Conservation (phyloP, 2,329 filamentous ascomycete species). For the Amesomyces nigricolor region DNA sequence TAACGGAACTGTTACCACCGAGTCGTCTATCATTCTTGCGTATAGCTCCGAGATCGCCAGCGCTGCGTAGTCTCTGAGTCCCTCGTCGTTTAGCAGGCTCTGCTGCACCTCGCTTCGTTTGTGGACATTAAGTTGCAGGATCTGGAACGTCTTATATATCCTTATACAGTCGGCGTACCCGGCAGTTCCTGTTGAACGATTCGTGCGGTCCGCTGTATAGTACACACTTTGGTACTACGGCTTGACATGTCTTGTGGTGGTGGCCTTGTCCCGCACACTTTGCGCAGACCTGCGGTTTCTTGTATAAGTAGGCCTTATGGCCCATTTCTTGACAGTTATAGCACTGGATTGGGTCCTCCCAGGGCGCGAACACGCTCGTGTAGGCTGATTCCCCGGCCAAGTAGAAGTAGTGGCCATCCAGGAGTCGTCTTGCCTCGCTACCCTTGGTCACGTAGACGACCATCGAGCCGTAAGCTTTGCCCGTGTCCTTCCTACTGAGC, state of each 20-base stretch:
- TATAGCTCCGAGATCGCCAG: no score
- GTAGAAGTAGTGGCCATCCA: background rate
- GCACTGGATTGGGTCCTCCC: background rate
- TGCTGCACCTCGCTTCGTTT: no score
- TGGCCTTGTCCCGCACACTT: background rate
- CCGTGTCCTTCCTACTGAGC: no score
- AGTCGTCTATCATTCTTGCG: no score
- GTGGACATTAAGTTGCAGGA: no score
- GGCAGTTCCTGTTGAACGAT: no score
- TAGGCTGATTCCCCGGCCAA: slow-evolving; percentile 3
- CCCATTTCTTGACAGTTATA: background rate
- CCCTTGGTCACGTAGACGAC: slow-evolving; percentile 2
- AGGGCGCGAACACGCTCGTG: background rate
- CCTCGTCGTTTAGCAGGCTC: no score
- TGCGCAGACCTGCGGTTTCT: background rate
- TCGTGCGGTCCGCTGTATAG: background rate
- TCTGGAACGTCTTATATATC: no score
- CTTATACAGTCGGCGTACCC: no score
- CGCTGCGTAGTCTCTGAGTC: no score
- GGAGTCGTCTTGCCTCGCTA: slow-evolving; percentile 2
- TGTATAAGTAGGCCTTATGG: no score
- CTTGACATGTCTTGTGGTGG: background rate
- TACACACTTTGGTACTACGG: background rate
- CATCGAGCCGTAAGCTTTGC: background rate
- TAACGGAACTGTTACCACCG: no score